Conservation (phyloP, 495 filamentous ascomycete genomes). For the Tuber indicum region DNA sequence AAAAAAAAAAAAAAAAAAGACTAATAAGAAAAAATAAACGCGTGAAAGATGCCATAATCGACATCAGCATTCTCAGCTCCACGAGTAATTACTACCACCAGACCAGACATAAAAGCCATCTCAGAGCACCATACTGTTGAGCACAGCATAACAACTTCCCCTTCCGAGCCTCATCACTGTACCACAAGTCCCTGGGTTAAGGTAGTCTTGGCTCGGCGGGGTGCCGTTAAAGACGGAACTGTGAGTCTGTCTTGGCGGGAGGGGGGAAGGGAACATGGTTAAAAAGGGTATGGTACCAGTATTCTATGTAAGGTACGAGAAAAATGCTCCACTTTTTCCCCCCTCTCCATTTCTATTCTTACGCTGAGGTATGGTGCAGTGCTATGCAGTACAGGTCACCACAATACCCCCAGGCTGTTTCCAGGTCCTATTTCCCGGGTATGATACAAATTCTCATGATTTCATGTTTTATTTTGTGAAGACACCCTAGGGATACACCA, state of each 20-base stretch:
- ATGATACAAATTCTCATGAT: neutral
- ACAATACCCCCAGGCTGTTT: neutral
- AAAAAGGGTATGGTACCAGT: neutral
- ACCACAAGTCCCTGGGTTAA: neutral
- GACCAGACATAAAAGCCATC: neutral
- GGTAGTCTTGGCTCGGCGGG: neutral
- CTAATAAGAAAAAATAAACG: neutral
- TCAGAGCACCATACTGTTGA: neutral
- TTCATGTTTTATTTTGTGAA: neutral
- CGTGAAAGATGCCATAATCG: neutral
- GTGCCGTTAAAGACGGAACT: neutral
- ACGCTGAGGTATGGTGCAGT: neutral
- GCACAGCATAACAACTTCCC: neutral
- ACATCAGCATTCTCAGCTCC: neutral
- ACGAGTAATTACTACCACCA: neutral
- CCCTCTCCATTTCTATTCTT: neutral
- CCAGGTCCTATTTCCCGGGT: neutral
- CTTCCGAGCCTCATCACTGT: neutral
- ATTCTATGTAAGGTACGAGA: neutral
- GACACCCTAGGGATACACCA: neutral
- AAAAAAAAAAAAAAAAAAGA: neutral
- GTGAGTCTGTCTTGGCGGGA: neutral
- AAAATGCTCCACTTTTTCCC: neutral
- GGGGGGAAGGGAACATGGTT: neutral
- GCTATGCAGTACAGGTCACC: neutral